Base-by-base conservation (phyloP, 352 stramenopile genomes). In the Plasmopara halstedii region DNA sequence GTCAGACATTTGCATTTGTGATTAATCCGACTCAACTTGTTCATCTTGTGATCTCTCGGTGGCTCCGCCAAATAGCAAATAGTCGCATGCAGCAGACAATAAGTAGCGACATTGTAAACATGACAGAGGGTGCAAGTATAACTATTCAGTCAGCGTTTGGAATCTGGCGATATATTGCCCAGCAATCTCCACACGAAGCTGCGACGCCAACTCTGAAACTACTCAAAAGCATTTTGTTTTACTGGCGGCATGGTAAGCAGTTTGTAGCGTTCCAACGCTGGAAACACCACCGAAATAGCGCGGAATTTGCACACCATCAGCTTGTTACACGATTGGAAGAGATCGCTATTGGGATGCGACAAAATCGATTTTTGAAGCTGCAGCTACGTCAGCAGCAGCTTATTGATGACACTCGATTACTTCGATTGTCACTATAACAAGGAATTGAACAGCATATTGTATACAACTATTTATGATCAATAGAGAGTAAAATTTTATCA, bases 201-300 rank as follows among this genome's bases (percentile, higher is more conserved):
- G 25, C 41, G 6, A 38, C 50, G 11, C 44, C 32, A 36, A 46
- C 46, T 45, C 41, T 46, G 42, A 48, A 36, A 36, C 15, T 44
- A 46, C 29, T 51, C 10, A 65, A 35, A 10, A 58, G 36, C 10
- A 41, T 67, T n/a, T 14, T 77, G 22, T 57, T 57, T 15, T 57
- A 74, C 27, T 77, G 67, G 67, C 46, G 44, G 3, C 51, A 67
- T 13, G 53, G 56, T 0, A 50, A 53, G 13, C 53, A 43, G 19
- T 63, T 71, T n/a, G 8, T 45, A 9, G 67, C 64, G 8, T 70
- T 78, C 19, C 54, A 67, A 22, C 48, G 42, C 19, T 75, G 64
- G 64, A 74, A 73, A 27, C 57, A 56, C 29, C 20, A 45, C 22
- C 9, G 6, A 5, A 57, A 23, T 8, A 68, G 44, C n/a, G 18